Base-by-base conservation (phyloP, 139 green algal genomes). In the Micractinium conductrix region DNA sequence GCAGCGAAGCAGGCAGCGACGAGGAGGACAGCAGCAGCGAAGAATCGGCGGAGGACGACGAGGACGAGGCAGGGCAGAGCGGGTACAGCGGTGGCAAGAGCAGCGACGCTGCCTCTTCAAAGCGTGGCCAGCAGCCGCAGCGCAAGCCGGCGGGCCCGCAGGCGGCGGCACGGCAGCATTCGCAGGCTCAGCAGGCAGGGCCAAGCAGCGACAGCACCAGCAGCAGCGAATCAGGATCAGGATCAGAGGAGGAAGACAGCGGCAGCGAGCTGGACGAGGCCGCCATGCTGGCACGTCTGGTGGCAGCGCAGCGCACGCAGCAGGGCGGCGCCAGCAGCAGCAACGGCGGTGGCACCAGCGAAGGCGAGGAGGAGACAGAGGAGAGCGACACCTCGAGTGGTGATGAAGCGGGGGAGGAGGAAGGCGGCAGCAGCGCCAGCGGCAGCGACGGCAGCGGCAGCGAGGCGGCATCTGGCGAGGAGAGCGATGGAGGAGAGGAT, bases 181-280 rank as follows among this genome's bases (percentile, higher is more conserved):
- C 87, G 73, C 83, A 86, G 62, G 88, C 86, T 68, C 85, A 90
- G 74, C 81, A 86, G 79, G 53, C 48, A 7, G 69, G 6, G 28
- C 62, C 70, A 65, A 69, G 63, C 19, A n/a, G 45, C 30, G 55
- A 53, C 19, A 33, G 67, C 19, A 70, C 78, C 62, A 9, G 85
- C 17, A 71, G 60, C 8, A 44, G 73, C 10, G 48, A 87, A 73
- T 84, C 79, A 90, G 73, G 86, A 88, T 28, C 72, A 93, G 30
- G n/a, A n/a, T 73, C 86, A 0, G 87, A 92, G 67, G 87, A 88
- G 58, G 86, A 90, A 2, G n/a, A n/a, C n/a, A n/a, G n/a, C n/a
- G n/a, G n/a, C n/a, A 84, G 85, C 9, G 89, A 91, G 9, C 82
- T 93, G 45, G 91, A 91, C 38, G 93, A 95, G 22, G 92, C 93